A percentile compares a stretch with the other conserved stretches of the same genome.
These are phyloP conservation scores for Camelina neglecta DNA, from an alignment of 345 rosid species.

Conservation along the genomic window DNA sequence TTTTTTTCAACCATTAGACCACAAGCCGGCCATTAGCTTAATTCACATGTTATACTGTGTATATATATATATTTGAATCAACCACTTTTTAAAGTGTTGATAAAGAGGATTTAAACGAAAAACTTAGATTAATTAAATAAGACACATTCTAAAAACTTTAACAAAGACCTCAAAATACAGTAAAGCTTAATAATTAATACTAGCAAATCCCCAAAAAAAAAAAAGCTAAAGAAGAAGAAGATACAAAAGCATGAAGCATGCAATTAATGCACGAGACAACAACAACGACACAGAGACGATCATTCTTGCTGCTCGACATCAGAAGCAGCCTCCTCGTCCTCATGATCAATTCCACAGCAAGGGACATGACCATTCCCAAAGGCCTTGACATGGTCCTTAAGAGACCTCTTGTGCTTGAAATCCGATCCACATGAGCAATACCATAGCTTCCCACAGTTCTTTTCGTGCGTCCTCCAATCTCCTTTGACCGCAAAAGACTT, in stretches of 20 bases:
- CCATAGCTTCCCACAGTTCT: conserved; percentile 98
- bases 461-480: conserved; percentile 99
- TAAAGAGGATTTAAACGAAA: no score
- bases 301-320: conserved; percentile 67
- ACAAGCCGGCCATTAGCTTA: no score
- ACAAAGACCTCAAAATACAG: not conserved
- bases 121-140: no score
- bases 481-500: conserved; percentile 95
- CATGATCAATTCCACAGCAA: conserved; percentile 64
- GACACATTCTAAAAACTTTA: conserved; percentile 2
- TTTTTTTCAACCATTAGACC: no score
- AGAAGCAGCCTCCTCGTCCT: conserved; percentile 76
- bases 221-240: not conserved
- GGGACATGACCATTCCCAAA: conserved; percentile 87
- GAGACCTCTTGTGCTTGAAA: conserved; percentile 95
- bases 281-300: not conserved
- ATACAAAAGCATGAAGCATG: not conserved
- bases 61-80: no score
- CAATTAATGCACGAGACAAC: not conserved
- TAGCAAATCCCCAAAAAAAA: not conserved
- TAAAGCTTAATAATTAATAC: not conserved
- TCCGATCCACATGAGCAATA: conserved; percentile 95
- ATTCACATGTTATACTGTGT: no score
- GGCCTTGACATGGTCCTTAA: conserved; percentile 89
- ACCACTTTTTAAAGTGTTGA: no score